Evolutionary conservation across 129 eudicot genomes (phyloP).

Genomic region (Heracleum sosnowskyi): DNA sequence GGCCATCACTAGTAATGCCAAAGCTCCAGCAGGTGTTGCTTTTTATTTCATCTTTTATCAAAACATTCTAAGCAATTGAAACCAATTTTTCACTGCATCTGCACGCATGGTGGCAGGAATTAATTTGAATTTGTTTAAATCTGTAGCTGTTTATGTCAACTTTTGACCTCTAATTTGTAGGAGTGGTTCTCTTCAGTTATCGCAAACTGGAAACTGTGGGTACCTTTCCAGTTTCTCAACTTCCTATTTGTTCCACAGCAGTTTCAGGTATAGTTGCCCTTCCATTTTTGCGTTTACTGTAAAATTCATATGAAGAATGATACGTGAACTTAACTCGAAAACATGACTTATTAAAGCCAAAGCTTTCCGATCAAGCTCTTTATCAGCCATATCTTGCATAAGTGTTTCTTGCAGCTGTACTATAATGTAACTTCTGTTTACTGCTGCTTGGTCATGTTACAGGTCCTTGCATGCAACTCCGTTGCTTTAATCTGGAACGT

Average conservation of each 20-base stretch:
- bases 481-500: slow-evolving; percentile 79
- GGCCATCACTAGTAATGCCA: slow-evolving; percentile 68
- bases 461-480: slow-evolving; percentile 88
- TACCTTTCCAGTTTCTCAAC: slow-evolving; percentile 87
- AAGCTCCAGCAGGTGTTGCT: slow-evolving; percentile 76
- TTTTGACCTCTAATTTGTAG: slow-evolving; percentile 23
- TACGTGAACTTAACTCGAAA: neutral
- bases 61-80: neutral
- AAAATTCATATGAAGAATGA: too few species aligned
- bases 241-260: slow-evolving; percentile 92
- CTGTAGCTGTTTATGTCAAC: neutral
- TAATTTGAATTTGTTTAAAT: neutral
- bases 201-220: slow-evolving; percentile 94
- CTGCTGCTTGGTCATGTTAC: slow-evolving; percentile 15
- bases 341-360: neutral
- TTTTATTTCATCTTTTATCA: neutral
- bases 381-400: neutral
- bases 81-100: neutral
- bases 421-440: neutral
- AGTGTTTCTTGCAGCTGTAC: neutral
- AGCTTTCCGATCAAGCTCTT: too few species aligned
- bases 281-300: neutral
- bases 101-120: neutral
- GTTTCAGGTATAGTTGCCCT: slow-evolving; percentile 58
- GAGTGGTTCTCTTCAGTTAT: slow-evolving; percentile 79